These are phyloP conservation scores for Haplosporangium sp. DNA, from an alignment of 371 early-diverging fungal genomes.

Conservation along the genomic window DNA sequence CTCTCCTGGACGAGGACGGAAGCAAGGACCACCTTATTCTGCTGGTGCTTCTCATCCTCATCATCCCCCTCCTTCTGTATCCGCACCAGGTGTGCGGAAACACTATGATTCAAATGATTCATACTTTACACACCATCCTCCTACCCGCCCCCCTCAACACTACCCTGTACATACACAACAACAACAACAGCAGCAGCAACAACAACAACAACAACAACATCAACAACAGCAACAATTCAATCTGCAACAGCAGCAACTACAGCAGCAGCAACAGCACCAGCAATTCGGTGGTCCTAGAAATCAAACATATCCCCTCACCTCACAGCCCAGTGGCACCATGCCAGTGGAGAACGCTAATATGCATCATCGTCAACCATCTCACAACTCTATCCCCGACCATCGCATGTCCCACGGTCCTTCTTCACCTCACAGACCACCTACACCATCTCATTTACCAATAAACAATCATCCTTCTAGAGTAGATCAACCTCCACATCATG, in stretches of 20 bases:
- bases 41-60: background rate
- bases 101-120: constrained; percentile 32
- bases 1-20: constrained; percentile 16
- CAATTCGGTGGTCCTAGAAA: background rate
- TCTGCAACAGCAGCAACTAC: constrained; percentile 8
- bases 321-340: background rate
- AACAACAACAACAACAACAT: constrained; percentile 10
- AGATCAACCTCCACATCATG: background rate
- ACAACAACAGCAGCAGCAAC: constrained; percentile 23
- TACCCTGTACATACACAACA: constrained; percentile 23
- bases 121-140: constrained; percentile 41
- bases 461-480: background rate
- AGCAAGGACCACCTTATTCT: constrained; percentile 2
- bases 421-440: background rate
- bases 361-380: background rate
- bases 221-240: constrained; percentile 13
- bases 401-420: background rate
- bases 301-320: background rate
- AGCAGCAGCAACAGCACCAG: constrained; percentile 15
- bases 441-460: background rate
- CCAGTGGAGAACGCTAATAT: background rate
- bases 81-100: background rate
- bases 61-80: no score
- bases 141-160: constrained; percentile 11
- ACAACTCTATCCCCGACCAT: background rate